Evolutionary conservation across 2,329 filamentous ascomycete genomes (phyloP), one percentile per base, ranked within the genome.

Genomic region (Macrophomina phaseolina): DNA sequence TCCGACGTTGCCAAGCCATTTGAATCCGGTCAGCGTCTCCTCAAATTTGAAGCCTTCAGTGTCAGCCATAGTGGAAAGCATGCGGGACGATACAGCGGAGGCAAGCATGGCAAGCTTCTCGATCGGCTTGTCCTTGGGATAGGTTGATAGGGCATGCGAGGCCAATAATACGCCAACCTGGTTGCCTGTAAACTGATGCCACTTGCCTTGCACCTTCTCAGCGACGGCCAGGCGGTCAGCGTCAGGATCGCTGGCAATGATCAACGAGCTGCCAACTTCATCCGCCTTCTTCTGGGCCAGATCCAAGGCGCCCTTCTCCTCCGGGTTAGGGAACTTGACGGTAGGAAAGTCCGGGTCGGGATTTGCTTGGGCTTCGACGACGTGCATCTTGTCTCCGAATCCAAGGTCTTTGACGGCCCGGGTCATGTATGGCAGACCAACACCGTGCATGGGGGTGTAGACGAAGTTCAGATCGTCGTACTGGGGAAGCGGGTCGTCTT

Each of bases 21-120:
- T 90, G 79, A 90, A 90, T 1, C 88, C 88, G 0, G 88, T 90
- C 36, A 90, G 76, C 0, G 88, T 89, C 71, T 90, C 87, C 67
- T 82, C 80, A 72, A 86, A 88, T 61, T 83, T 78, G 69, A 89
- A 85, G 1, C 84, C 85, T 74, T 85, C 84, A 23, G 81, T 78
- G 34, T 78, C 73, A 0, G 86, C 86, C 78, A 89, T 85, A 32
- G 82, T 82, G 11, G 82, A 79, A 1, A 90, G 81, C 86, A 90
- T 89, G n/a, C 84, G 81, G 0, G 85, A 88, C 1, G 87, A 89
- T 1, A 90, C 88, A 0, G 88, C 86, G 2, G 86, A 87, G n/a
- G 85, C 86, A 1, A 90, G 77, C 79, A 89, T 86, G 2, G 83
- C 84, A 4, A 86, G 75, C 53, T 82, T 81, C 2, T 78, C 75